phyloP scores from a whole-genome alignment of 441 rosid species.

The Omphalea diandra region DNA sequence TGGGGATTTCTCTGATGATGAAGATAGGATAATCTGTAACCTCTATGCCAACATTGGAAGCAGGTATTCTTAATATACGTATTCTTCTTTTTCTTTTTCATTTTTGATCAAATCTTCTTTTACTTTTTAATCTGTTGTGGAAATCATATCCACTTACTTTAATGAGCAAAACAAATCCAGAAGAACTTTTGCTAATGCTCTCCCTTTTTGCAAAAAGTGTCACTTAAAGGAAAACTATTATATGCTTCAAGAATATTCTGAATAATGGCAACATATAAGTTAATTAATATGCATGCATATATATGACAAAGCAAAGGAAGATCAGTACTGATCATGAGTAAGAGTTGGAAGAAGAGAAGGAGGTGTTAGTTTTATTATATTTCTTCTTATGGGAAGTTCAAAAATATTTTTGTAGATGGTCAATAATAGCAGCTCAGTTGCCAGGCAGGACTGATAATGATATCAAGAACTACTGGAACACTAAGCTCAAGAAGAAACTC shows the following conservation, averaged over 20 bases:
- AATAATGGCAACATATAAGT: not conserved
- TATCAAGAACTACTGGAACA: slow-evolving; percentile 96
- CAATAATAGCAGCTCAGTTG: slow-evolving; percentile 87
- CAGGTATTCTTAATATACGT: slow-evolving; percentile 43
- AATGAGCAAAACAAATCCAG: slow-evolving; percentile 7
- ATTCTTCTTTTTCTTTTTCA: not conserved
- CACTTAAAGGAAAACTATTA: slow-evolving; percentile 11
- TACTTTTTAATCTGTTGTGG: not conserved
- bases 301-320: no score
- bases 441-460: slow-evolving; percentile 97
- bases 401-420: slow-evolving; percentile 61
- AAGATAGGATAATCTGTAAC: slow-evolving; percentile 69
- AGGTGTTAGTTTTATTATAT: no score
- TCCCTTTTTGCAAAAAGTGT: slow-evolving; percentile 6
- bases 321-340: no score
- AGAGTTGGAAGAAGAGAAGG: no score
- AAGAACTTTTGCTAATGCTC: not conserved
- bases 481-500: slow-evolving; percentile 92
- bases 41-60: slow-evolving; percentile 86
- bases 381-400: no score
- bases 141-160: not conserved
- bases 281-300: slow-evolving; percentile 24
- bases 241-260: slow-evolving; percentile 21
- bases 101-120: not conserved
- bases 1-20: slow-evolving; percentile 85